Evolutionary conservation across 2,329 filamentous ascomycete species (phyloP), one percentile per base, ranked within the genome.

Genomic region (Aureobasidium sp.): DNA sequence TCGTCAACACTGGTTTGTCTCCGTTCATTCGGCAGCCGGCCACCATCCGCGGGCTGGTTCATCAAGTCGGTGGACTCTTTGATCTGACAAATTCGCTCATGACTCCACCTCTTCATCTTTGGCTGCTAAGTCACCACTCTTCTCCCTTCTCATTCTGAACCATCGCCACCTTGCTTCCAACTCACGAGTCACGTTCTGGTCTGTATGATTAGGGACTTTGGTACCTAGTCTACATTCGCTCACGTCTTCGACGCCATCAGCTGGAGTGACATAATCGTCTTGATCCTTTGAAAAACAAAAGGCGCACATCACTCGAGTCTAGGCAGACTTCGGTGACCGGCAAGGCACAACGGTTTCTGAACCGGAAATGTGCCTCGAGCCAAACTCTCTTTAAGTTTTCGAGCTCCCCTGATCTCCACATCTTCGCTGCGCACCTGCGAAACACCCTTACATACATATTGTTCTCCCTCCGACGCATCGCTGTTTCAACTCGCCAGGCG

Each of bases 271-370:
- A 54, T 36, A 42, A 42, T 27, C 36, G 36, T 54, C 16, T n/a
- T 41, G 27, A 54, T 54, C 50, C 50, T 54, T 42, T 37, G 14
- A 51, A 53, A 53, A 53, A 21, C 21, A 53, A 54, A 44, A n/a
- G 48, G 39, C 50, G 21, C 50, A 39, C n/a, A 30, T 27, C 25
- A 32, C 10, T n/a, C 50, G 25, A 32, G 37, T 41, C 50, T 47
- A 48, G 42, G 32, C 42, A 48, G 21, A 48, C 32, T 25, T 48
- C 54, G 54, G 54, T 8, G 4, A 30, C 39, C 53, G 53, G 53
- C 53, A 57, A 45, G 50, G 42, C 30, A 14, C 32, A 58, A 58
- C 54, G 54, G 54, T 47, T 47, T 48, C 25, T 48, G 54, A 30
- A 36, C 54, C 32, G 32, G 32, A 58, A 14, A 48, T 58, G 54